These are phyloP conservation scores for Fistulifera pelliculosa DNA, from an alignment of 108 stramenopile genomes.

Conservation along the genomic window DNA sequence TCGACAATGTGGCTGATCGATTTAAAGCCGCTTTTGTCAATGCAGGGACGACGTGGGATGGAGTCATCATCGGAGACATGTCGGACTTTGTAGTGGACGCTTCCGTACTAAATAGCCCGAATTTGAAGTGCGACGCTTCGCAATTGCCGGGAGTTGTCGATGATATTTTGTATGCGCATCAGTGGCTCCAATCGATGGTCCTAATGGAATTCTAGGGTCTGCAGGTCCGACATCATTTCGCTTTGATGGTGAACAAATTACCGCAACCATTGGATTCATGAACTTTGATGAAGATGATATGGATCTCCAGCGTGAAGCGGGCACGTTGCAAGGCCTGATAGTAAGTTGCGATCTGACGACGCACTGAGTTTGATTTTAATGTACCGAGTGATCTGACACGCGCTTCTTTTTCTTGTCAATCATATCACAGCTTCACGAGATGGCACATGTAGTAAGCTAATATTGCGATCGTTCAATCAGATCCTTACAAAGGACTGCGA, in stretches of 20 bases:
- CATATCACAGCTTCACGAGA: neutral
- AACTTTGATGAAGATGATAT: neutral
- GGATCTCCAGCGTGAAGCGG: neutral
- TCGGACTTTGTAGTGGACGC: too few species aligned
- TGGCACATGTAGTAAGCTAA: neutral
- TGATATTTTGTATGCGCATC: neutral
- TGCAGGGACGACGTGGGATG: too few species aligned
- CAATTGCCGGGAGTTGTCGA: neutral
- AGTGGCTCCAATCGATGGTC: neutral
- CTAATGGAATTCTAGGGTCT: neutral
- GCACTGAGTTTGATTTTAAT: too few species aligned
- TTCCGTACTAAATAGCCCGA: too few species aligned
- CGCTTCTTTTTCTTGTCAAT: neutral
- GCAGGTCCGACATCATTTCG: neutral
- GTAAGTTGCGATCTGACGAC: too few species aligned
- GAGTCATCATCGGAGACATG: too few species aligned
- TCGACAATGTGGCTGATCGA: too few species aligned
- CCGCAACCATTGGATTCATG: too few species aligned
- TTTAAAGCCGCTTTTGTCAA: too few species aligned
- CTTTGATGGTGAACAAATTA: neutral
- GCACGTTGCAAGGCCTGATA: neutral
- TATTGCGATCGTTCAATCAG: neutral
- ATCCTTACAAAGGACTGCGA: neutral
- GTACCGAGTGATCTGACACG: neutral
- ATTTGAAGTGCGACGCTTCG: too few species aligned